phyloP scores from a whole-genome alignment of 331 rosid genomes.

The Acacia concinna region DNA sequence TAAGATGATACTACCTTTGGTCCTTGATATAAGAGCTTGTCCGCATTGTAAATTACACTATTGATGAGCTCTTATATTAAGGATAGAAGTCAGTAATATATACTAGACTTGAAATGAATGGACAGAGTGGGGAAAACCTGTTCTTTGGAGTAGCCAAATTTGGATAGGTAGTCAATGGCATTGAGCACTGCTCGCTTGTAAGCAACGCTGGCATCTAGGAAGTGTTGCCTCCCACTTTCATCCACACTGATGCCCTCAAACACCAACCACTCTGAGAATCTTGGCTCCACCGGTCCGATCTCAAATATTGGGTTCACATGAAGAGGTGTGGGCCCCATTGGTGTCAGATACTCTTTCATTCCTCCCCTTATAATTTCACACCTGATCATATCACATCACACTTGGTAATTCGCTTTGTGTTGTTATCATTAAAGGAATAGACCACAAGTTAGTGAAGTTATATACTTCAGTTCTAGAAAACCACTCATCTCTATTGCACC shows the following conservation, averaged over 20 bases:
- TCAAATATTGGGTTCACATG: slow-evolving; percentile 68
- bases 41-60: no score
- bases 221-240: slow-evolving; percentile 66
- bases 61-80: no score
- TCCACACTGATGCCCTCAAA: slow-evolving; percentile 69
- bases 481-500: slow-evolving; percentile 99
- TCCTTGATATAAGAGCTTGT: no score
- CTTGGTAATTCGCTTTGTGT: no score
- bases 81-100: not conserved
- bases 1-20: not conserved
- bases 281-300: slow-evolving; percentile 70
- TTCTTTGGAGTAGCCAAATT: slow-evolving; percentile 65
- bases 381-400: slow-evolving; percentile 28
- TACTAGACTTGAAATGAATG: not conserved
- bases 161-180: slow-evolving; percentile 58
- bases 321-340: slow-evolving; percentile 71
- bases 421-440: not conserved
- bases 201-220: slow-evolving; percentile 66
- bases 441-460: not conserved
- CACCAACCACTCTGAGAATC: slow-evolving; percentile 69
- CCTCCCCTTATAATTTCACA: slow-evolving; percentile 65
- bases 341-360: slow-evolving; percentile 77
- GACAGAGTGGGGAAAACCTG: slow-evolving; percentile 40
- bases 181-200: slow-evolving; percentile 64
- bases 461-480: slow-evolving; percentile 85